Base-by-base conservation (phyloP, 2,329 filamentous ascomycete genomes). In the Atkinsonella hypoxylon region DNA sequence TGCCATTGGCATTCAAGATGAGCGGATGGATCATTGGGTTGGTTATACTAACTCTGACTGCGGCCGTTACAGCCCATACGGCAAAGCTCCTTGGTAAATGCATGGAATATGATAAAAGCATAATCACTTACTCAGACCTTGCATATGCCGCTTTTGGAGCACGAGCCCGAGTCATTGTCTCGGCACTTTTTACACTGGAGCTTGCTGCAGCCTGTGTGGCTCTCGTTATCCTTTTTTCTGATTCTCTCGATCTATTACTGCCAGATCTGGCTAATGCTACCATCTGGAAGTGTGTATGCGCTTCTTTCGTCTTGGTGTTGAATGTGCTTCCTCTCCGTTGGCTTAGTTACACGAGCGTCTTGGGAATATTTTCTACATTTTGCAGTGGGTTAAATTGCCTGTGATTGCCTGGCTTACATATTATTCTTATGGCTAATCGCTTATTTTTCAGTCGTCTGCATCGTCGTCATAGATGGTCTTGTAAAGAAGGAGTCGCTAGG, bases 121-220 rank as follows among this genome's bases (percentile, higher is more conserved):
- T 96, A 56, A 89, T 96, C 60, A 96, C 91, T 2, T 97, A 96
- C 66, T 93, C 90, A 34, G 91, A 97, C 63, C 73, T 97, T 45
- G 93, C 91, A 2, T 96, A 85, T 61, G 84, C 95, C 58, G 90
- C 89, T 18, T 96, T 94, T 65, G 91, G 91, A 9, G 79, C 82
- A 15, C 83, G 79, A 52, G 91, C 89, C 36, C 83, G 91, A 36
- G 73, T 95, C 34, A 78, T 85, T 31, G 91, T 88, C 8, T 94
- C 89, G 54, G 72, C 94, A 1, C 74, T 97, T 15, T 97, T 97
- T 69, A 89, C 83, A 11, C 65, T 97, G 42, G 91, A 97, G 66
- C 76, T 97, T 26, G 68, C 95, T 32, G 90, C 87, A 8, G 87
- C 89, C 20, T 94, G 88, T 62, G 90, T 97, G 31, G 91, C 91